Conservation (phyloP, 257 asterid species). For the Knoxia roxburghii region DNA sequence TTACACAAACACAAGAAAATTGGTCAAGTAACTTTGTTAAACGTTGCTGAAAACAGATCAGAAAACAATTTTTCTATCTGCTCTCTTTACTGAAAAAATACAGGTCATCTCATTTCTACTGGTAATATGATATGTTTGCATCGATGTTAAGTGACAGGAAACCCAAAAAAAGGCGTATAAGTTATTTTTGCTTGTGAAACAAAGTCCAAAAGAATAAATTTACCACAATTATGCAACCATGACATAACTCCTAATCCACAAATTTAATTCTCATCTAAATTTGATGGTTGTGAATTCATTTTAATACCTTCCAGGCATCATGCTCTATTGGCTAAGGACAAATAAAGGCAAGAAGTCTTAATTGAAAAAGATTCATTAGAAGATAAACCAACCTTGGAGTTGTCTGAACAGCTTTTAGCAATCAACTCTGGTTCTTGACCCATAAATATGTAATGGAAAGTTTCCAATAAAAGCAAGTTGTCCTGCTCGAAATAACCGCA, state of each 20-base stretch:
- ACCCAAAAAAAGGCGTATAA: background rate
- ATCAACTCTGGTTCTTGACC: conserved; percentile 88
- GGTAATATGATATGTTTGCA: background rate
- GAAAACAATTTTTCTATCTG: background rate
- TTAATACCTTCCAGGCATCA: background rate
- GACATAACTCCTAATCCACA: background rate
- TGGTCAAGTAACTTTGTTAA: background rate
- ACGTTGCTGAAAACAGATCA: background rate
- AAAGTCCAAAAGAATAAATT: background rate
- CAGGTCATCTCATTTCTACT: background rate
- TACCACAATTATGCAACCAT: background rate
- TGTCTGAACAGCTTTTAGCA: conserved; percentile 49
- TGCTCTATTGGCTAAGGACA: background rate
- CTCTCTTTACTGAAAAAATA: background rate
- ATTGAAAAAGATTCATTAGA: background rate
- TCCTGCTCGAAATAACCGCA: conserved; percentile 71
- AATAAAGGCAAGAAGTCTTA: background rate
- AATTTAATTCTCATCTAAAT: background rate
- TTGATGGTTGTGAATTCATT: background rate
- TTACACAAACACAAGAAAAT: background rate
- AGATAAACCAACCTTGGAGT: conserved; percentile 55
- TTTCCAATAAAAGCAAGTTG: conserved; percentile 84
- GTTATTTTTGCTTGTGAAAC: background rate
- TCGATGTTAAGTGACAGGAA: background rate
- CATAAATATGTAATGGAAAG: conserved; percentile 59